These are phyloP conservation scores for Ogataea angusta DNA, from an alignment of 805 yeast genomes.

Conservation along the genomic window DNA sequence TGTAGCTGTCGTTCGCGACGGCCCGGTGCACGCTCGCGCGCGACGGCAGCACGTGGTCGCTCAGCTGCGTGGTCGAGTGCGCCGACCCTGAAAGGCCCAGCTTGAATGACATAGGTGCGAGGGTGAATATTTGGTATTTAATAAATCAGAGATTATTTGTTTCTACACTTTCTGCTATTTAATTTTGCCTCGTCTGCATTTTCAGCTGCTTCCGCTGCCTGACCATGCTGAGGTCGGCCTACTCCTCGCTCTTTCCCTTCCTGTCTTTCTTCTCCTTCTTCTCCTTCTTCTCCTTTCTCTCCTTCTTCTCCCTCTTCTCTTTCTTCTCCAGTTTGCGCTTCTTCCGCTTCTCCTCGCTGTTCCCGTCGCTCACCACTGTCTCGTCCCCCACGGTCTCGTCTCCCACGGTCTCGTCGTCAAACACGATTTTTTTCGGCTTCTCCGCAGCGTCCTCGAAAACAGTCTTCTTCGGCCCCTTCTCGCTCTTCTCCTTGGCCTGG, in stretches of 20 bases:
- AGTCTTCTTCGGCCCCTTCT: slow-evolving; percentile 12
- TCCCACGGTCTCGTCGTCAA: slow-evolving; percentile 10
- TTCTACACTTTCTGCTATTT: too few species aligned
- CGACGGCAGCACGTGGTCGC: slow-evolving; percentile 19
- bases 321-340: slow-evolving; percentile 15
- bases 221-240: too few species aligned
- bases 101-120: slow-evolving; percentile 5
- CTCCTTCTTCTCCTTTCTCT: slow-evolving; percentile 11
- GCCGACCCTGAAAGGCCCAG: slow-evolving; percentile 21
- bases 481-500: slow-evolving; percentile 12
- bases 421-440: slow-evolving; percentile 19
- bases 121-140: too few species aligned
- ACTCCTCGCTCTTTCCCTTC: slow-evolving; percentile 6
- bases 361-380: slow-evolving; percentile 1
- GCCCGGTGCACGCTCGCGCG: slow-evolving; percentile 6
- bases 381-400: neutral
- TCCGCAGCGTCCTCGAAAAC: slow-evolving; percentile 16
- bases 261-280: slow-evolving; percentile 20
- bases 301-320: slow-evolving; percentile 18
- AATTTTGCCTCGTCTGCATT: too few species aligned
- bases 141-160: neutral
- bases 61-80: slow-evolving; percentile 25
- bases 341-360: slow-evolving; percentile 3
- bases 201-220: neutral
- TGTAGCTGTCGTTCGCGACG: slow-evolving; percentile 17